Base-by-base conservation (phyloP, 192 early-diverging fungal species). In the Paraglomus brasilianum region DNA sequence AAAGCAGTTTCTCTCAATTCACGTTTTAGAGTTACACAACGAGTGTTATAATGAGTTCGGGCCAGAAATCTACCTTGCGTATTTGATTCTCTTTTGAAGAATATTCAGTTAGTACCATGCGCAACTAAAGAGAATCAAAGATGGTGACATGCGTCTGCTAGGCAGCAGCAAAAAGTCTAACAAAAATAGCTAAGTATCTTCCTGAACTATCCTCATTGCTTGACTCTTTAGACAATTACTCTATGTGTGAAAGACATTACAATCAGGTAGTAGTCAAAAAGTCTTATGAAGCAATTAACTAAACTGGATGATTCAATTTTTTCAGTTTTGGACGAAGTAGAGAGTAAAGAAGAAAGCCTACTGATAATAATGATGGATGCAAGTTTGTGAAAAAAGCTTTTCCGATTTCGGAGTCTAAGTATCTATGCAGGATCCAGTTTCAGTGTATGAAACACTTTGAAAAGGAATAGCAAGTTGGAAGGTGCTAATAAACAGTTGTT, bases 221-320 rank as follows among this genome's bases (percentile, higher is more conserved):
- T 40, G 53, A 56, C 30, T 56, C 53, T 56, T 56, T 56, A 56
- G 53, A 56, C 10, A 60, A 60, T 5, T 60, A 60, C 2, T 60
- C 57, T 38, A 22, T 60, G 4, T 60, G 57, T 60, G 57, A 60
- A 60, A 0, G 36, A 40, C 57, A 60, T 5, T 60, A 60, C 57
- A 60, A 60, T 40, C 38, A 60, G 36, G 19, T 5, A 2, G 38
- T 60, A 41, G 57, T 60, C 6, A 60, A 22, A 38, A 36, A 38
- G 5, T 13, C 30, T 59, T 59, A 5, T 59, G 8, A 39, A 60
- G 6, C 8, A 60, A 40, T 39, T 39, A 4, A 60, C 8, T 38
- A 60, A 60, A 60, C 1, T 19, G 36, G 38, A 60, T 60, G 19
- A 60, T 40, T 60, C 57, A 38, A 56, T 65, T 49, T 65, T 49